Conservation (phyloP, 2,329 filamentous ascomycete genomes). For the Oidium heveae region DNA sequence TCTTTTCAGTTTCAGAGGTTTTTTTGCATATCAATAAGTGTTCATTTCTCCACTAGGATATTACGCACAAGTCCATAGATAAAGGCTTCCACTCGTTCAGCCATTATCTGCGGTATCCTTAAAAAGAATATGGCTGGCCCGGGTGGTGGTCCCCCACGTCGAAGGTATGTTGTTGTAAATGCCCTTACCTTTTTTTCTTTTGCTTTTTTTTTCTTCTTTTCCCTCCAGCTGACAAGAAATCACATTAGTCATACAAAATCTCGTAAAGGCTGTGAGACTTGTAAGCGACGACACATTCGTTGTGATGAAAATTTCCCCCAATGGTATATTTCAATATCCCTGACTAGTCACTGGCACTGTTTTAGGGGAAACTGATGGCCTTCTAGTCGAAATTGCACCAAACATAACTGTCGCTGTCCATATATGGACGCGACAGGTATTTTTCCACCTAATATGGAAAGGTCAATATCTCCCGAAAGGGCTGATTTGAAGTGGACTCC, state of each 20-base stretch:
- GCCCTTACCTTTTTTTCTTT: not conserved
- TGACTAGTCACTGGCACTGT: not conserved
- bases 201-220: not conserved
- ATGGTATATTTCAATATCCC: slow-evolving; percentile 34
- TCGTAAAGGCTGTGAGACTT: slow-evolving; percentile 92
- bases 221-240: slow-evolving; percentile 5
- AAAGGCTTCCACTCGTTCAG: too few species aligned
- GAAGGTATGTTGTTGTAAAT: slow-evolving; percentile 23
- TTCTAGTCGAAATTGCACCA: slow-evolving; percentile 80
- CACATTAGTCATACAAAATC: slow-evolving; percentile 78
- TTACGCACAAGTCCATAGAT: too few species aligned
- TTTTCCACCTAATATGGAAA: slow-evolving; percentile 21
- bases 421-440: slow-evolving; percentile 71
- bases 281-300: slow-evolving; percentile 89
- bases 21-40: too few species aligned
- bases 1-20: too few species aligned
- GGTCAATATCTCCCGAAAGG: slow-evolving; percentile 33
- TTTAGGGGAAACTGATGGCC: slow-evolving; percentile 3
- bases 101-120: too few species aligned
- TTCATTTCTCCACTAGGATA: too few species aligned
- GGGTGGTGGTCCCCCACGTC: slow-evolving; percentile 72
- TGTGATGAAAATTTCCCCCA: slow-evolving; percentile 96
- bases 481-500: slow-evolving; percentile 63
- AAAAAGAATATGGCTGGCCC: slow-evolving; percentile 51
- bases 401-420: slow-evolving; percentile 94